These are phyloP conservation scores for Kuraishia ogatae DNA, from an alignment of 805 yeast genomes.

Conservation along the genomic window DNA sequence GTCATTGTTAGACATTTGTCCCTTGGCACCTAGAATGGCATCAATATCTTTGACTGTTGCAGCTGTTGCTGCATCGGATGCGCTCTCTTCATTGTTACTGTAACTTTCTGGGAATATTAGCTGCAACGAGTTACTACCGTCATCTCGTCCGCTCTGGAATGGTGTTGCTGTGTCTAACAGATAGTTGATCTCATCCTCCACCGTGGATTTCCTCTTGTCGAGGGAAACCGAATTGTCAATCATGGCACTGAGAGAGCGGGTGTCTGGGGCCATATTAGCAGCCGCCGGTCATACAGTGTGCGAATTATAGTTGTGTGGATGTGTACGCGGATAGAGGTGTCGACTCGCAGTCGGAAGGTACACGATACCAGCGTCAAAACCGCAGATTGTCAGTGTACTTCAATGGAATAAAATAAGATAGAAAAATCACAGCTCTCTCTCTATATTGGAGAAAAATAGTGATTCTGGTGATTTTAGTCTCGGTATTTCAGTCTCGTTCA, in stretches of 20 bases:
- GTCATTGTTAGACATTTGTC: not conserved
- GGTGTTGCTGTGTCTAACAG: not conserved
- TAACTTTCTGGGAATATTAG: not conserved
- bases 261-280: not conserved
- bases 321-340: too few species aligned
- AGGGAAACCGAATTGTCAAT: not conserved
- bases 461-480: not conserved
- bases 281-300: not conserved
- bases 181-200: not conserved
- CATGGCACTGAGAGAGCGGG: not conserved
- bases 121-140: not conserved
- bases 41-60: not conserved
- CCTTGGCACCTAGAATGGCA: not conserved
- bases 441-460: too few species aligned
- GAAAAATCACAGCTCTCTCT: too few species aligned
- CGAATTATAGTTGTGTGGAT: too few species aligned
- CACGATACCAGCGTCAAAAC: too few species aligned
- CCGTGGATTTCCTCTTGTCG: not conserved
- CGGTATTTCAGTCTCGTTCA: not conserved
- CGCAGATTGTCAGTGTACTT: too few species aligned
- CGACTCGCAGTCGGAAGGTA: too few species aligned
- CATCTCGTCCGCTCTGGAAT: not conserved
- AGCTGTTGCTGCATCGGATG: not conserved
- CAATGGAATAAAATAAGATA: too few species aligned
- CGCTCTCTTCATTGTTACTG: not conserved